Evolutionary conservation across 805 yeast genomes (phyloP).

Genomic region (Lachancea thermotolerans): DNA sequence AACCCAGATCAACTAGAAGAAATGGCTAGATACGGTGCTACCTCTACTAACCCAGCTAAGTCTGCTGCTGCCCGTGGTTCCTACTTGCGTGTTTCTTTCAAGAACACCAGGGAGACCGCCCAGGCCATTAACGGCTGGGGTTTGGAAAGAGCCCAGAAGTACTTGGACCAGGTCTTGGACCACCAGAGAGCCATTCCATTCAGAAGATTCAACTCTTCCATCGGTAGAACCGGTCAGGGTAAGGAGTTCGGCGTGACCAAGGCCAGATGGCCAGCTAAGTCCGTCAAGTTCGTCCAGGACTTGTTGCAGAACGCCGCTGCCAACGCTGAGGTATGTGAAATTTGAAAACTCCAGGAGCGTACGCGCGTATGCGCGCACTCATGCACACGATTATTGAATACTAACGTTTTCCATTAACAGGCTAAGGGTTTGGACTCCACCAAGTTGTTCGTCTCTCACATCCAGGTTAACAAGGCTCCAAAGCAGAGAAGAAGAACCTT

Average conservation of each 20-base stretch:
- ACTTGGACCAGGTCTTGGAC: constrained; percentile 93
- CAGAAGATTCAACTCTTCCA: constrained; percentile 94
- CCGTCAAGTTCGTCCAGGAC: constrained; percentile 91
- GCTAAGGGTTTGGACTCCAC: constrained; percentile 96
- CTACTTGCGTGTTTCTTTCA: constrained; percentile 97
- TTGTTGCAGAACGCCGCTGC: constrained; percentile 96
- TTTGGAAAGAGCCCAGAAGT: constrained; percentile 88
- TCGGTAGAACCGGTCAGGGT: constrained; percentile 99
- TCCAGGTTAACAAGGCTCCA: constrained; percentile 99
- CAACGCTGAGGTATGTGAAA: constrained; percentile 76
- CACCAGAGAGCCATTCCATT: constrained; percentile 99
- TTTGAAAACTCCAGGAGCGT: background rate
- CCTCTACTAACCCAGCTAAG: constrained; percentile 98
- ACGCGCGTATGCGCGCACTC: too few species aligned
- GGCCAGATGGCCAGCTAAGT: constrained; percentile 99
- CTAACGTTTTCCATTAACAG: constrained; percentile 24
- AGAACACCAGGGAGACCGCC: constrained; percentile 99
- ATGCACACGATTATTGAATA: constrained; percentile 1
- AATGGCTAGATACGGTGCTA: constrained; percentile 99
- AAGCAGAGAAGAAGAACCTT: constrained; percentile 99
- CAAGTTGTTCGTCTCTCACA: constrained; percentile 92
- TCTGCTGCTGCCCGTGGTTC: constrained; percentile 99
- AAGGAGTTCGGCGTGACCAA: constrained; percentile 99
- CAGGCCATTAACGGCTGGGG: constrained; percentile 99
- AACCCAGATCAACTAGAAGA: constrained; percentile 17